phyloP scores from a whole-genome alignment of 2,329 filamentous ascomycete species.

The Ramularia endophylla region DNA sequence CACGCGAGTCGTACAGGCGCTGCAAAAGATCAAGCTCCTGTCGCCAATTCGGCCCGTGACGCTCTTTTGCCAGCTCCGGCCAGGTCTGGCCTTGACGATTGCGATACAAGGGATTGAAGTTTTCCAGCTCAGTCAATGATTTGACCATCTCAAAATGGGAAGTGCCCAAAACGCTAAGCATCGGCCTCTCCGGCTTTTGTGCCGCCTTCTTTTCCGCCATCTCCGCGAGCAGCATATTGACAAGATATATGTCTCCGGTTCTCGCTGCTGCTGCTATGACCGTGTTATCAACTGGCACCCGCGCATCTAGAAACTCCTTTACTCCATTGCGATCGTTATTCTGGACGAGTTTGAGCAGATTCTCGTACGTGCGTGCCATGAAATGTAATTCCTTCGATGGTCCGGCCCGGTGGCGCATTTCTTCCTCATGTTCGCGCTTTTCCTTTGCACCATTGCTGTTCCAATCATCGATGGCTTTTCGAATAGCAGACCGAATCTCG shows the following conservation, averaged over 20 bases:
- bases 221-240: conserved; percentile 60
- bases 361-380: conserved; percentile 45
- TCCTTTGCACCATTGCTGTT: conserved; percentile 37
- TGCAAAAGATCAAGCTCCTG: conserved; percentile 79
- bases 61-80: conserved; percentile 75
- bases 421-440: conserved; percentile 48
- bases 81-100: conserved; percentile 74
- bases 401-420: conserved; percentile 33
- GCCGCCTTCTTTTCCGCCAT: conserved; percentile 54
- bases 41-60: conserved; percentile 82
- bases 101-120: conserved; percentile 74
- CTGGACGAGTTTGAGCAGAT: conserved; percentile 42
- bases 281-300: conserved; percentile 59
- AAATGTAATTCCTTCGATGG: conserved; percentile 40
- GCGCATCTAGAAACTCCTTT: conserved; percentile 41
- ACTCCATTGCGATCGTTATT: conserved; percentile 46
- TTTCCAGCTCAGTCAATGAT: conserved; percentile 33
- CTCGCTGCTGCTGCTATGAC: conserved; percentile 86
- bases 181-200: conserved; percentile 77
- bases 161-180: conserved; percentile 88
- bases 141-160: conserved; percentile 79
- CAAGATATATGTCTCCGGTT: conserved; percentile 82
- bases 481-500: conserved; percentile 50
- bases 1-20: conserved; percentile 58
- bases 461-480: conserved; percentile 41